These are phyloP conservation scores for Pleurotus tuber-regium DNA, from an alignment of 768 basidiomycete genomes.

Conservation along the genomic window DNA sequence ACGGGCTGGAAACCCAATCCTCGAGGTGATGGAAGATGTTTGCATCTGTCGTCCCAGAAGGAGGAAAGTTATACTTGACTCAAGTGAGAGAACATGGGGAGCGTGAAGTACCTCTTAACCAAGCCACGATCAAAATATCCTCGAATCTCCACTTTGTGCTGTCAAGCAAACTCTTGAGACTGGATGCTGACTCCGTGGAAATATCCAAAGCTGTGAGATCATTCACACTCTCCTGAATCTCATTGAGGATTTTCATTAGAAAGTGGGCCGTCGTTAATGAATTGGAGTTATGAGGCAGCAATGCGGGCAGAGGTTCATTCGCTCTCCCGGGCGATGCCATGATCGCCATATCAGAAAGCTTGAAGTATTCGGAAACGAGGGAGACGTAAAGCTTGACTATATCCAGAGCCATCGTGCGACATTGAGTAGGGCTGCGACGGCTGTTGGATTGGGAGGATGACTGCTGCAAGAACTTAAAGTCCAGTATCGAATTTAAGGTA, in stretches of 20 bases:
- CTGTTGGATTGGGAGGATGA: conserved; percentile 38
- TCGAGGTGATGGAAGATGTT: conserved; percentile 82
- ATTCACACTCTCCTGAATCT: conserved; percentile 82
- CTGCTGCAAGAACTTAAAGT: conserved; percentile 19
- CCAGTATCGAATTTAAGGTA: too few species aligned
- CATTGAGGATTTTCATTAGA: conserved; percentile 74
- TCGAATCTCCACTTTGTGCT: conserved; percentile 86
- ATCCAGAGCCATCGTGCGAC: conserved; percentile 84
- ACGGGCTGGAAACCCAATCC: conserved; percentile 70
- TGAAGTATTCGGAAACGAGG: conserved; percentile 83
- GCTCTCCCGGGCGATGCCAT: conserved; percentile 47
- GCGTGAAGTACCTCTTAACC: conserved; percentile 73
- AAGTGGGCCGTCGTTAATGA: conserved; percentile 82
- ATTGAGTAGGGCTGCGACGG: conserved; percentile 80
- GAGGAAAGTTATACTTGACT: conserved; percentile 1
- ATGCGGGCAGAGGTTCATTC: conserved; percentile 37
- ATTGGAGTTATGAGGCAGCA: conserved; percentile 74
- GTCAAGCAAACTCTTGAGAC: conserved; percentile 72
- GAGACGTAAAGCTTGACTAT: conserved; percentile 84
- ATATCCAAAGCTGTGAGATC: conserved; percentile 83
- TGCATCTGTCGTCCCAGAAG: conserved; percentile 49
- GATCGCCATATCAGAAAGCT: conserved; percentile 74
- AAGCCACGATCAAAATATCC: conserved; percentile 72
- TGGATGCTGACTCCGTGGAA: conserved; percentile 65
- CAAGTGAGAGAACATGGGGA: too few species aligned